Base-by-base conservation (phyloP, 1,139 yeast species). In the Ogataea hybrid region DNA sequence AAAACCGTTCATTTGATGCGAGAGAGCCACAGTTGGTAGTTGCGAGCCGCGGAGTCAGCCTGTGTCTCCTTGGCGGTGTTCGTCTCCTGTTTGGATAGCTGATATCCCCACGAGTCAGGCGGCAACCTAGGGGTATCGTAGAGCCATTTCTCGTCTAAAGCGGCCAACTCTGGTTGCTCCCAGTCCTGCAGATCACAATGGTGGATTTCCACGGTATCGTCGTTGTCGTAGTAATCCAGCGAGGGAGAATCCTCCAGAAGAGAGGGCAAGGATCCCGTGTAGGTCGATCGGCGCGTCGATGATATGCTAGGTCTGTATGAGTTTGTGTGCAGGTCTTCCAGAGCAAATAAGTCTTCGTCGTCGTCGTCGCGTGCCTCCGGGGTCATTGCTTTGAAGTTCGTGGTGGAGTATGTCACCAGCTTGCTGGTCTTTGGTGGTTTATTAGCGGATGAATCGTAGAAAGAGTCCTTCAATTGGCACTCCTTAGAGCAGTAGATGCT, bases 401-500 rank as follows among this genome's bases (percentile, higher is more conserved):
- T 34, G 1, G 51, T 50, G n/a, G 52, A 45, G 37, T 51, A 49
- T 3, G 51, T 50, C 11, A 48, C 36, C 28, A 49, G 37, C 25
- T 40, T 48, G 28, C 44, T 42, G 16, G 46, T 30, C 28, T 33
- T 43, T 18, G 31, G 25, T 22, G 31, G 29, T 16, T 20, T 36
- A 6, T 32, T 21, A 8, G 18, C 36, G 10, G 41, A 10, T 33
- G 44, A 31, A 4, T 32, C 28, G 28, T 37, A 42, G n/a, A 39
- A 17, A 4, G 47, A 40, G 38, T 52, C 56, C 29, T 41, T 32
- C 29, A 43, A 21, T 22, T 49, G 47, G 47, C 56, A 52, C 28
- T 48, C 43, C 11, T 40, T 38, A 2, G 56, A 52, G 45, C 56
- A 52, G 39, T 49, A 49, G 18, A 49, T 28, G 12, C 46, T 33